Conservation (phyloP, 306 rosid genomes). For the Trichosanthes cucumerina region DNA sequence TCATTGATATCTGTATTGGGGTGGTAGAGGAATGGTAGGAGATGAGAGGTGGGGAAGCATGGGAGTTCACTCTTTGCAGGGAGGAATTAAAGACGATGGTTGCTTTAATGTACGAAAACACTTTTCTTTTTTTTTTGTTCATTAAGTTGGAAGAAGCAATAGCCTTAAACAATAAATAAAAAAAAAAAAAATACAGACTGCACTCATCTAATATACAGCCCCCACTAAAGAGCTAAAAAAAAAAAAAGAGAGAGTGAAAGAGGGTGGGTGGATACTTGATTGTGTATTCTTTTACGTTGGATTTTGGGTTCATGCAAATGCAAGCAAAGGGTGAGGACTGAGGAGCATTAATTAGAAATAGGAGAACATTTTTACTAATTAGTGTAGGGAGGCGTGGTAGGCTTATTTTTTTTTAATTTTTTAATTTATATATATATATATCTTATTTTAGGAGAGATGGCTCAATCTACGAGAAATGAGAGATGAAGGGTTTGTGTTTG, state of each 20-base stretch:
- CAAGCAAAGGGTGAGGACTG: no score
- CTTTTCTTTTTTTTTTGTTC: neutral
- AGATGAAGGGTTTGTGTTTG: neutral
- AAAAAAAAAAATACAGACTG: no score
- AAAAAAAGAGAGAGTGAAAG: no score
- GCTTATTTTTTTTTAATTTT: no score
- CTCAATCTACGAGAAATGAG: neutral
- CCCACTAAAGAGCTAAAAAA: no score
- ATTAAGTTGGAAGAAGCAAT: slow-evolving; percentile 6
- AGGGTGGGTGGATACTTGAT: no score
- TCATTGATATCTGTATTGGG: neutral
- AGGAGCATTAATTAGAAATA: neutral
- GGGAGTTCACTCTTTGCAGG: neutral
- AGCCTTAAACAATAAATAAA: neutral
- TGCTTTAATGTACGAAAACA: slow-evolving; percentile 6
- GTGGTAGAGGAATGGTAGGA: neutral
- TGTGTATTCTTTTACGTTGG: no score
- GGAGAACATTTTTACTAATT: neutral
- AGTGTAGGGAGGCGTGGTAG: neutral
- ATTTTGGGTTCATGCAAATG: neutral
- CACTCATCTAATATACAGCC: no score
- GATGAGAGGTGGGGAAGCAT: neutral
- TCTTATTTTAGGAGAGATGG: neutral
- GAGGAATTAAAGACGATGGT: neutral
- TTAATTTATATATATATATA: no score